phyloP scores from a whole-genome alignment of 805 yeast species.

The Saturnispora zaruensis region DNA sequence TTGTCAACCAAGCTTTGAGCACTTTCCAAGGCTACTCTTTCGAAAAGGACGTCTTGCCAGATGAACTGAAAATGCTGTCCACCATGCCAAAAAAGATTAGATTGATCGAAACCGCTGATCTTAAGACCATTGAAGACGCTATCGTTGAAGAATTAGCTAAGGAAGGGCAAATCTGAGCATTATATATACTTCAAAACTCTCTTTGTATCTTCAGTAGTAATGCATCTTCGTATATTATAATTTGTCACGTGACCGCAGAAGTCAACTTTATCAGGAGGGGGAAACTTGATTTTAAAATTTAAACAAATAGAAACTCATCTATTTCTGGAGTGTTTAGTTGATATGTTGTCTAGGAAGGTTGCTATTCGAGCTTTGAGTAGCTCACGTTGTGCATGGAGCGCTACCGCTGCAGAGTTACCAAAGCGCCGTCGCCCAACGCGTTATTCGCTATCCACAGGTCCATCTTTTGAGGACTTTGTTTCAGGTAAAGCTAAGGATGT shows the following conservation, averaged over 20 bases:
- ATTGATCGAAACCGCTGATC: slow-evolving; percentile 61
- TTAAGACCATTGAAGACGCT: slow-evolving; percentile 64
- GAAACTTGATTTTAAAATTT: neutral
- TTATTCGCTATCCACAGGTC: slow-evolving; percentile 68
- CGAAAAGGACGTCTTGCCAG: slow-evolving; percentile 83
- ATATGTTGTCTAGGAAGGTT: neutral
- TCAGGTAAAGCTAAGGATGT: slow-evolving; percentile 67
- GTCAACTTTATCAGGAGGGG: neutral
- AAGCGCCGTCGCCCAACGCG: slow-evolving; percentile 34
- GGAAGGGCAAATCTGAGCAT: slow-evolving; percentile 20
- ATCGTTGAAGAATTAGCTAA: slow-evolving; percentile 64
- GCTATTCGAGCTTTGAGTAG: neutral
- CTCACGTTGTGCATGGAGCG: neutral
- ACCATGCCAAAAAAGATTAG: slow-evolving; percentile 66
- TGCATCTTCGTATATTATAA: neutral
- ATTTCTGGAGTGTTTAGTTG: neutral
- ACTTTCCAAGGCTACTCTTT: slow-evolving; percentile 69
- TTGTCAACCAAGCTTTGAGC: slow-evolving; percentile 73
- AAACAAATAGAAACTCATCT: neutral
- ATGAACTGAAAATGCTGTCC: slow-evolving; percentile 67
- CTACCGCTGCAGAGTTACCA: neutral
- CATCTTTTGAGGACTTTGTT: slow-evolving; percentile 87
- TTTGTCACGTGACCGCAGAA: neutral
- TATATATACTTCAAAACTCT: neutral
- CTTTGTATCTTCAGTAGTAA: neutral